These are phyloP conservation scores for Backusella westeae DNA, from an alignment of 192 early-diverging fungal species.

Conservation along the genomic window DNA sequence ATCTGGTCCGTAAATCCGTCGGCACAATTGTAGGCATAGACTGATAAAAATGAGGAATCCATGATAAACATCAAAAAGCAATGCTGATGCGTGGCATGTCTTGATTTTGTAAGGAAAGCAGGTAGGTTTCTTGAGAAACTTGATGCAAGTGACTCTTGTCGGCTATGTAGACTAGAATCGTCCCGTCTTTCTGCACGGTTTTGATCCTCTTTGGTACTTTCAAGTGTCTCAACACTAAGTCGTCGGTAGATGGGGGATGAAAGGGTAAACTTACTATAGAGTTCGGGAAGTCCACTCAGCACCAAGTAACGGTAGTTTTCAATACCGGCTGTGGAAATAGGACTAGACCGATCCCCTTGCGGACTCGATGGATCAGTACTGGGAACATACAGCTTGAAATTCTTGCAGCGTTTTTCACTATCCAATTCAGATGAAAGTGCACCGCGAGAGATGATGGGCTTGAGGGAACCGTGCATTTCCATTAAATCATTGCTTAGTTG, in stretches of 20 bases:
- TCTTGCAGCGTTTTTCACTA: background rate
- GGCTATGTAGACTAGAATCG: constrained; percentile 30
- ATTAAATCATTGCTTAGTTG: constrained; percentile 46
- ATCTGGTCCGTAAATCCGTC: constrained; percentile 46
- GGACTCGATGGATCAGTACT: constrained; percentile 24
- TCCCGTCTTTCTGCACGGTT: constrained; percentile 25
- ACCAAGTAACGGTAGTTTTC: constrained; percentile 42
- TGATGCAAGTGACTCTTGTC: constrained; percentile 48
- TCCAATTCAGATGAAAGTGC: constrained; percentile 16
- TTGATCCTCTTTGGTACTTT: constrained; percentile 26
- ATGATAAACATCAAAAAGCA: constrained; percentile 51
- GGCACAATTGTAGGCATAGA: constrained; percentile 54
- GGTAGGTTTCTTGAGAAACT: constrained; percentile 15
- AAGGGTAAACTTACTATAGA: constrained; percentile 33
- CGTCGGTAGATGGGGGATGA: constrained; percentile 30
- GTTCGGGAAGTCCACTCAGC: constrained; percentile 50
- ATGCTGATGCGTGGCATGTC: constrained; percentile 24
- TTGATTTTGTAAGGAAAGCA: constrained; percentile 8
- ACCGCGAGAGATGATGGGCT: constrained; percentile 43
- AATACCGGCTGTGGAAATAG: background rate
- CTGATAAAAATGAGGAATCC: constrained; percentile 38
- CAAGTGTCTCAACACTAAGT: constrained; percentile 40
- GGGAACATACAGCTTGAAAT: constrained; percentile 28
- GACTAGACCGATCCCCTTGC: background rate
- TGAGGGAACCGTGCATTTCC: constrained; percentile 39